Base-by-base conservation (phyloP, 1,284 basidiomycete species). In the Sporisorium reilianum region DNA sequence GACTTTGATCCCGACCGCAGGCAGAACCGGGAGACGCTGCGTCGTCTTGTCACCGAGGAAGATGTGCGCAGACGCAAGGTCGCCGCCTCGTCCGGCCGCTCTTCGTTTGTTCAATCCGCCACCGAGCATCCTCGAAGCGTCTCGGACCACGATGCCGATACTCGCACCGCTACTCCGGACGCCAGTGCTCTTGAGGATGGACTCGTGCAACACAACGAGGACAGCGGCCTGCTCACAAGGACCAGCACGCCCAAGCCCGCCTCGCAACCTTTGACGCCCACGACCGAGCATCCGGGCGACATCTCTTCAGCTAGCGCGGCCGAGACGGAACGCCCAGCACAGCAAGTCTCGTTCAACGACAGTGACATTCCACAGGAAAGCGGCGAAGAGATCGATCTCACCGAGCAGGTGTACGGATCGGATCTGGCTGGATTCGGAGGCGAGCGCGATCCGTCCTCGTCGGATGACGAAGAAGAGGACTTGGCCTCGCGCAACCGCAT, bases 1-100 rank as follows among this genome's bases (percentile, higher is more conserved):
- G 93, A 97, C 84, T 99, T 99, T 85, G 93, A 98, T 81, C 94
- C 97, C 0, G 92, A 80, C n/a, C 73, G 82, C 79, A 88, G 95
- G 53, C 88, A 89, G 42, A 99, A 99, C 85, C 73, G 80, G 81
- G 94, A 96, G 63, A 87, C 93, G 34, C 86, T 97, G 57, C 92
- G 91, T 83, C 92, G 92, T 81, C 91, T 97, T 36, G 90, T 95
- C 3, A 85, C 88, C 18, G 92, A 93, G 79, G 92, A 94, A 66
- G 87, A 87, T 55, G 74, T 82, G 54, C 86, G 87, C 57, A 77
- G 80, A 77, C 83, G 80, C 45, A 83, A 70, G 62, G 62, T 52
- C 1, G 68, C 61, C 30, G 53, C 61, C 4, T 64, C 61, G 2
- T 61, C 67, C 3, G 66, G 56, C 7, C 34, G 67, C 9, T 34